A percentile compares a stretch with the other conserved stretches of the same genome.
These are phyloP conservation scores for Tarenaya hassleriana DNA, from an alignment of 345 rosid species.

Conservation along the genomic window DNA sequence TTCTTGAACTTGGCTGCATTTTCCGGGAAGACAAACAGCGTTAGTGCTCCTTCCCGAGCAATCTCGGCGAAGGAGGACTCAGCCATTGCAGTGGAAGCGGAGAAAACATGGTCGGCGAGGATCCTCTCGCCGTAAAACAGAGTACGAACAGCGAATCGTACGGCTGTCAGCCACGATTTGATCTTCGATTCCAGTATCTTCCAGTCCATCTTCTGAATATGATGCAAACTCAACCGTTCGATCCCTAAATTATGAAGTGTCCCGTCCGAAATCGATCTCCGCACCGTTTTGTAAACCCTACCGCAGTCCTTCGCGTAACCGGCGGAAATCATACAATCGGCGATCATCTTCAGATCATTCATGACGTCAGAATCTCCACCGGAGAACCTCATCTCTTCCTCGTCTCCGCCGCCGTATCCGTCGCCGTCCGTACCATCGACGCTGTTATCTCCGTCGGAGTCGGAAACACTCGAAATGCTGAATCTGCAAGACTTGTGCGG, in stretches of 20 bases:
- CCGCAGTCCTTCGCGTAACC: conserved; percentile 67
- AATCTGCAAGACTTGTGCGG: conserved; percentile 39
- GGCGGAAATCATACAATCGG: conserved; percentile 54
- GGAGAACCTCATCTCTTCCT: background rate
- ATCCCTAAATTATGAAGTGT: conserved; percentile 42
- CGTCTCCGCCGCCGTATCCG: conserved; percentile 16
- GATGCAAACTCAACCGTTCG: conserved; percentile 35
- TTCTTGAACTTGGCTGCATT: conserved; percentile 43
- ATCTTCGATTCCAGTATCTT: conserved; percentile 45
- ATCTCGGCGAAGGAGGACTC: conserved; percentile 52
- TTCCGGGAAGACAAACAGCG: conserved; percentile 54
- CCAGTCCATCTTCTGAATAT: conserved; percentile 54
- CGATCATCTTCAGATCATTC: conserved; percentile 52
- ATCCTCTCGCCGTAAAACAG: conserved; percentile 53
- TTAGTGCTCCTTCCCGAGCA: conserved; percentile 38
- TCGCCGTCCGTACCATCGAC: conserved; percentile 20
- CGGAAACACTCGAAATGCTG: conserved; percentile 14
- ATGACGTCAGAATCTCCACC: conserved; percentile 19
- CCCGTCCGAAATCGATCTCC: conserved; percentile 55
- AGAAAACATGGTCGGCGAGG: conserved; percentile 56
- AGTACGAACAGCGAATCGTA: conserved; percentile 35
- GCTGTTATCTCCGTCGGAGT: conserved; percentile 11
- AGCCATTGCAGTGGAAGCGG: conserved; percentile 35
- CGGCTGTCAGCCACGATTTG: conserved; percentile 38
- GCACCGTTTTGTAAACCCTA: conserved; percentile 37